Base-by-base conservation (phyloP, 495 filamentous ascomycete species). In the Aspergillus egyptiacus region DNA sequence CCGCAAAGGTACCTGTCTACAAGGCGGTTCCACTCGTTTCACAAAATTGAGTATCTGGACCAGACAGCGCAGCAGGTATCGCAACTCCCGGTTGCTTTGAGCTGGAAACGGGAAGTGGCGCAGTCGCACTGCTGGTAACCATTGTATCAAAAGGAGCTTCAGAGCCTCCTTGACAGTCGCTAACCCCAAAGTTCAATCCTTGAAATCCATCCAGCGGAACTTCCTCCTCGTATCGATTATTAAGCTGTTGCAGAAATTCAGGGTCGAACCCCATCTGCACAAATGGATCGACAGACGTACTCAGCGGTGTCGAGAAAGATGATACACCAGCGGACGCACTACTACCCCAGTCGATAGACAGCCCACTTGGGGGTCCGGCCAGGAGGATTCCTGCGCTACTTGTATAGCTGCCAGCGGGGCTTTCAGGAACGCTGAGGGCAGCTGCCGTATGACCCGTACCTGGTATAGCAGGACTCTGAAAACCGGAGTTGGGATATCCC, bases 231-330 rank as follows among this genome's bases (percentile, higher is more conserved):
- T 70, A 70, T 44, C 57, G 60, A 10, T 66, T 59, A 34, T 67
- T 67, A 28, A 73, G 40, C 39, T 61, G 63, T 51, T 68, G 65
- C 38, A 74, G 46, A 25, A 72, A 68, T 18, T 62, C 63, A 6
- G 67, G 67, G 18, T 74, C 71, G 38, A 74, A 74, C 6, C 65
- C 68, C 62, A 71, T 69, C 51, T 69, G 69, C 25, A 70, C 59
- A 33, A 71, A 60, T 2, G 67, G 64, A 36, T 74, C 68, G 48
- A 57, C 51, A 22, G 65, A 51, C 23, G 53, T 54, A 31, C 54
- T 58, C 14, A 56, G 48, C 9, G 59, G 61, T 24, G 61, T 58
- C 19, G 69, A 70, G 10, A 67, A 67, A 19, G 65, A 64, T 19
- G 62, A 59, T 3, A 52, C 30, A 11, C 46, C 59, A 9, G 61